These are phyloP conservation scores for Termitomyces sp. DNA, from an alignment of 768 basidiomycete species.

Conservation along the genomic window DNA sequence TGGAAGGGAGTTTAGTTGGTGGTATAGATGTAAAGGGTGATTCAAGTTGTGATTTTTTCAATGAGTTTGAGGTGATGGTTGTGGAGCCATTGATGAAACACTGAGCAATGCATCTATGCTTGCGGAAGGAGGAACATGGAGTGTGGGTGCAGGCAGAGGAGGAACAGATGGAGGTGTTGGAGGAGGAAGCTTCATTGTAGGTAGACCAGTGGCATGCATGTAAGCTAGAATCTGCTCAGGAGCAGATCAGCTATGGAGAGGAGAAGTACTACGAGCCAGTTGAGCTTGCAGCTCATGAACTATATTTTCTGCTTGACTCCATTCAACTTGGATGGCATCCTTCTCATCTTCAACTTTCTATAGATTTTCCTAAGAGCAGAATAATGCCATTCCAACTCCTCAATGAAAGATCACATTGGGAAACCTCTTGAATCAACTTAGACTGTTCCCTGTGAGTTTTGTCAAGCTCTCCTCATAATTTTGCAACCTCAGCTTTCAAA, in stretches of 20 bases:
- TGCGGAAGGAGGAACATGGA: slow-evolving; percentile 36
- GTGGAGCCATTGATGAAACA: slow-evolving; percentile 53
- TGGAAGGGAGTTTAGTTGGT: slow-evolving; percentile 32
- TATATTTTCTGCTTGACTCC: slow-evolving; percentile 57
- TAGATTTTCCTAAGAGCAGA: slow-evolving; percentile 68
- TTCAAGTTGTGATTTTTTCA: slow-evolving; percentile 69
- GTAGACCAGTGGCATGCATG: slow-evolving; percentile 56
- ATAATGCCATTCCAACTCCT: slow-evolving; percentile 76
- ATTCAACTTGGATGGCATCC: slow-evolving; percentile 72
- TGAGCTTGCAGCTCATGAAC: slow-evolving; percentile 81
- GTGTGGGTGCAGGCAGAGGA: slow-evolving; percentile 80
- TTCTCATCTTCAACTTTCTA: slow-evolving; percentile 82
- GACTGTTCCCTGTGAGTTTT: slow-evolving; percentile 56
- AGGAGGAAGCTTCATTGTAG: slow-evolving; percentile 77
- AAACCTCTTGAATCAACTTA: slow-evolving; percentile 65
- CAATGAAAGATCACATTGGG: slow-evolving; percentile 71
- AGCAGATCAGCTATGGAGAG: slow-evolving; percentile 48
- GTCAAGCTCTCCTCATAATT: slow-evolving; percentile 57
- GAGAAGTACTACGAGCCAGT: slow-evolving; percentile 54
- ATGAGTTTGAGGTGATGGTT: slow-evolving; percentile 48
- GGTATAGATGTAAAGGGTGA: slow-evolving; percentile 61
- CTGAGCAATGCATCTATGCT: slow-evolving; percentile 53
- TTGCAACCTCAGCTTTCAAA: slow-evolving; percentile 43
- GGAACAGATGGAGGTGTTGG: slow-evolving; percentile 86
- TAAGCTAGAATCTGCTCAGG: slow-evolving; percentile 55